Evolutionary conservation across 352 stramenopile genomes (phyloP).

Genomic region (Thalassiosira oceanica): DNA sequence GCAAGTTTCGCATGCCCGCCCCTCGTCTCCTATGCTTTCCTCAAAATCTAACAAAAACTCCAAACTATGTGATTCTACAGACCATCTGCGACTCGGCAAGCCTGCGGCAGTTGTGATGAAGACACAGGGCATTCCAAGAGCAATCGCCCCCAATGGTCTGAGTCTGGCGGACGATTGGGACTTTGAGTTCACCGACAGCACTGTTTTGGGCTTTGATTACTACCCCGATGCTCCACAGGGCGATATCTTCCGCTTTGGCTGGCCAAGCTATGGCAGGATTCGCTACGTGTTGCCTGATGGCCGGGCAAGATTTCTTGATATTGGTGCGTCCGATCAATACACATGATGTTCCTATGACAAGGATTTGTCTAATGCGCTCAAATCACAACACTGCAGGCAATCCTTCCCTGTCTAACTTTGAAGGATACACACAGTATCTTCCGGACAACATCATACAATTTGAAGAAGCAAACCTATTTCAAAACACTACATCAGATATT

Average conservation of each 20-base stretch:
- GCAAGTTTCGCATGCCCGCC: too few relatives aligned
- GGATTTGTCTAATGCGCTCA: too few relatives aligned
- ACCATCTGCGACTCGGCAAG: conserved; percentile 52
- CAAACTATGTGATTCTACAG: too few relatives aligned
- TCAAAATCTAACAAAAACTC: too few relatives aligned
- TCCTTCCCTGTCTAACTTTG: conserved; percentile 8
- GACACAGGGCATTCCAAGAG: conserved; percentile 1
- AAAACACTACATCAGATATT: conserved; percentile 36
- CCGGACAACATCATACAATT: conserved; percentile 34
- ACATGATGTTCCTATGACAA: too few relatives aligned
- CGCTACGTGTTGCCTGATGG: not conserved
- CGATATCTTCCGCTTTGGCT: not conserved
- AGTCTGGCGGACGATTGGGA: not conserved
- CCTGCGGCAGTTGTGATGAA: conserved; percentile 10
- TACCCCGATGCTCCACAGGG: not conserved
- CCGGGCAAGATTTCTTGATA: not conserved
- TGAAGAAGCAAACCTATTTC: conserved; percentile 23
- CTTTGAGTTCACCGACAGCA: not conserved
- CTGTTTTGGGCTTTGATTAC: not conserved
- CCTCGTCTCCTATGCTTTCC: too few relatives aligned
- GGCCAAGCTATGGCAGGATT: not conserved
- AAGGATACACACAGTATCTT: conserved; percentile 44
- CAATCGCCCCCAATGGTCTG: conserved; percentile 2
- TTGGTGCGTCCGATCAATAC: too few relatives aligned
- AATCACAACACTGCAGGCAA: too few relatives aligned